Base-by-base conservation (phyloP, 768 basidiomycete genomes). In the Ramaria sp. region DNA sequence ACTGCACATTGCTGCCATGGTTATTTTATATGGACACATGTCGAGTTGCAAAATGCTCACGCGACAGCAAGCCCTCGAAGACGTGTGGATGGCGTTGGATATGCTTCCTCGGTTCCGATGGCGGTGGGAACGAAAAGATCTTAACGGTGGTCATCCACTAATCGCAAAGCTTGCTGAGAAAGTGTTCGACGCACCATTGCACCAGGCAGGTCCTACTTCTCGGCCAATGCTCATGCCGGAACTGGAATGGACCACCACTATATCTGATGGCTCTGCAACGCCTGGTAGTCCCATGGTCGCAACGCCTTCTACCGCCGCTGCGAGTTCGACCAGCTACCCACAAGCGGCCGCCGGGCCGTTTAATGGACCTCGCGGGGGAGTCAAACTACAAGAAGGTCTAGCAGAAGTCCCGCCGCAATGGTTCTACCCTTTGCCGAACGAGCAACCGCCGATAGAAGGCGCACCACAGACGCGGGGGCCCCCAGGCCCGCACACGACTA, bases 101-200 rank as follows among this genome's bases (percentile, higher is more conserved):
- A 87, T 91, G 81, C 79, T 91, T 11, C 90, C 90, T 2, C 83
- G 84, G 33, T 87, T 91, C 78, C 83, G 90, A 51, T 92, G 90
- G 90, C 82, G 90, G 60, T 92, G 90, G 90, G 88, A 90, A 65
- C 80, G 90, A 53, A 89, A 85, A 67, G 89, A 91, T 65, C 69
- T 80, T 54, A 83, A 82, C 45, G 87, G 86, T 45, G 83, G 82
- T 1, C 88, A 90, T 63, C 89, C 90, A n/a, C 79, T 91, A 52
- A 88, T 91, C 59, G 80, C 86, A 13, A 84, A 81, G 63, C 79
- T 92, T 49, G 89, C 86, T 0, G 87, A 90, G 69, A 81, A 82
- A 54, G 86, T 91, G 22, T 83, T 91, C 73, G 78, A 77, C 22
- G 82, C 86, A 49, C 78, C 85, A 65, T 73, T 91, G n/a, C 79